Evolutionary conservation across 257 asterid species (phyloP).

Genomic region (Dorcoceras hygrometricum): DNA sequence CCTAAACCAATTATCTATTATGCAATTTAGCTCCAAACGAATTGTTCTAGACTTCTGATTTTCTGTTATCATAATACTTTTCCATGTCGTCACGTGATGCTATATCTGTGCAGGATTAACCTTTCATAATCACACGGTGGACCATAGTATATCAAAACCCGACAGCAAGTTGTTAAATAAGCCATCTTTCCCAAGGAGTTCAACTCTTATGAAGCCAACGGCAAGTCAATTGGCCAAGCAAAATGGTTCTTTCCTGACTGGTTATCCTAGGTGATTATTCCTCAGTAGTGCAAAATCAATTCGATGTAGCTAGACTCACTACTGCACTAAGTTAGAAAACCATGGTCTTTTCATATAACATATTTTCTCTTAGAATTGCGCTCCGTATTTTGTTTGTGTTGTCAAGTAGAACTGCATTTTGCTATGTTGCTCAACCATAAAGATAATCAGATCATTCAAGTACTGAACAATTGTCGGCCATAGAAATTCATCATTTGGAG

Average conservation of each 20-base stretch:
- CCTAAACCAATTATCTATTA: background rate
- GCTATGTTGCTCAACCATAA: slow-evolving; percentile 1
- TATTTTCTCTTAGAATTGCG: background rate
- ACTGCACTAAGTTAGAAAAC: slow-evolving; percentile 11
- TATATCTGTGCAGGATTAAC: slow-evolving; percentile 50
- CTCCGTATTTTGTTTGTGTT: slow-evolving; percentile 10
- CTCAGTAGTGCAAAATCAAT: slow-evolving; percentile 12
- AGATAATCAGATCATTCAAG: slow-evolving; percentile 8
- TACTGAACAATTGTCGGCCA: slow-evolving; percentile 5
- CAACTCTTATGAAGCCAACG: slow-evolving; percentile 97
- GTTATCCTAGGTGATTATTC: slow-evolving; percentile 50
- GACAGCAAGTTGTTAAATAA: slow-evolving; percentile 46
- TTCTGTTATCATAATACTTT: slow-evolving; percentile 1
- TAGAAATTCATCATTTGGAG: slow-evolving; percentile 5
- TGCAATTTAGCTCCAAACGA: slow-evolving; percentile 1
- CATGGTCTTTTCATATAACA: slow-evolving; percentile 14
- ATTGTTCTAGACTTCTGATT: slow-evolving; percentile 1
- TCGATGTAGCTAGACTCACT: background rate
- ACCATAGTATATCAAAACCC: slow-evolving; percentile 35
- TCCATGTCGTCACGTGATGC: slow-evolving; percentile 6
- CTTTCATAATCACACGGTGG: slow-evolving; percentile 45
- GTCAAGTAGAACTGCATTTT: background rate
- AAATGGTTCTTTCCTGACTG: slow-evolving; percentile 48
- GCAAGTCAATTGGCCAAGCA: slow-evolving; percentile 95
- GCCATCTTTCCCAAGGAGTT: slow-evolving; percentile 55